A percentile compares a stretch with the other conserved stretches of the same genome.
These are phyloP conservation scores for Pharus latifolius DNA, from an alignment of 176 grass and related monocot genomes.

Conservation along the genomic window DNA sequence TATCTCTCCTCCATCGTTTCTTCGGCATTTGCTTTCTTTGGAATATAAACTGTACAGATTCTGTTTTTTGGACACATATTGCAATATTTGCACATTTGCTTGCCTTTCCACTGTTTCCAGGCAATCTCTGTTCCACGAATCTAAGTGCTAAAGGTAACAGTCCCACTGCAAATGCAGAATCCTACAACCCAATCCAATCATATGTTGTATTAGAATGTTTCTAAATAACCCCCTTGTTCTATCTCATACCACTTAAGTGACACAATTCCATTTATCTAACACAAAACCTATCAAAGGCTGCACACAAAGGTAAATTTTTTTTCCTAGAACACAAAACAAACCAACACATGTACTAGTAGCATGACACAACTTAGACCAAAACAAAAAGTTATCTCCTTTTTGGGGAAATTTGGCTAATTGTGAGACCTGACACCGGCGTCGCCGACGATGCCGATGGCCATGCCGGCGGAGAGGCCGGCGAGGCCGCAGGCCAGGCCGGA, in stretches of 20 bases:
- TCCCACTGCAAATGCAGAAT: background rate
- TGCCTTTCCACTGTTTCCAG: too few relatives aligned
- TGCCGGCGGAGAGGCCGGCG: constrained; percentile 37
- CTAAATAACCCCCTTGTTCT: background rate
- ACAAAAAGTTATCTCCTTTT: background rate
- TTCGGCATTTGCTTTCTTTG: too few relatives aligned
- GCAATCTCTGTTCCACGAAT: too few relatives aligned
- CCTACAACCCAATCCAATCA: background rate
- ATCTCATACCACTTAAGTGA: background rate
- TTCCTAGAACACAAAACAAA: background rate
- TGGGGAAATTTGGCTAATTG: background rate
- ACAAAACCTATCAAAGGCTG: background rate
- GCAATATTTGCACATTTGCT: too few relatives aligned
- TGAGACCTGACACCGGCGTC: constrained; percentile 46
- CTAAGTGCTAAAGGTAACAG: background rate
- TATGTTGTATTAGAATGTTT: background rate
- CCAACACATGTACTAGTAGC: background rate
- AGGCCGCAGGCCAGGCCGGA: constrained; percentile 51
- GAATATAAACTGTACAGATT: too few relatives aligned
- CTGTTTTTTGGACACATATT: too few relatives aligned
- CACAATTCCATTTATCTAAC: background rate
- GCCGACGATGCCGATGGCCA: constrained; percentile 61
- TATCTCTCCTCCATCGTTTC: too few relatives aligned
- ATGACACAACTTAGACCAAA: background rate
- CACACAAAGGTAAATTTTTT: background rate